Evolutionary conservation across 192 early-diverging fungal species (phyloP), one percentile per base, ranked within the genome.

Genomic region (Rhizophagus prolifer): DNA sequence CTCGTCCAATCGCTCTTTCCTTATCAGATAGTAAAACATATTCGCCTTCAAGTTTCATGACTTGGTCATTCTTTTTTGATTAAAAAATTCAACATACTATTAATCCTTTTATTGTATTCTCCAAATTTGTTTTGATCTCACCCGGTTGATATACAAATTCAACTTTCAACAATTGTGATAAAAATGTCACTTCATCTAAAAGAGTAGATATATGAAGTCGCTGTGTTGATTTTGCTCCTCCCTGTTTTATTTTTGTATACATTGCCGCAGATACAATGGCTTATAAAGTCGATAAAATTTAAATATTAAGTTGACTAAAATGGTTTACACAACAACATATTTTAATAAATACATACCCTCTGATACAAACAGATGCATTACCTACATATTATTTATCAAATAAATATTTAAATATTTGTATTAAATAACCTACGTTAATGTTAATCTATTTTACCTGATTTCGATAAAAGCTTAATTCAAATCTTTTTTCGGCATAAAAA

Each of bases 81-180:
- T 34, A 23, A 10, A 36, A 72, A 12, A 23, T 26, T 47, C 23
- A 23, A 69, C 23, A 21, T 73, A 84, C 85, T 23, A 76, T 80
- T 9, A 95, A 82, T 80, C 84, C 85, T 47, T 85, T 76, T 25
- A 95, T 74, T 0, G 93, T 93, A 31, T 82, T 80, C 25, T 85
- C 74, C 44, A 91, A 82, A 77, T 93, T 95, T 68, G 81, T 81
- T 36, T 91, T 81, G 9, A 95, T 81, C n/a, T 89, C 88, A 10
- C 91, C 89, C 31, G 90, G 89, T 36, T 87, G 89, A 80, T 92
- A 95, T 41, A 95, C 91, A 78, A 95, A 94, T 70, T 95, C 94
- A 4, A 86, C 78, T 81, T 93, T 94, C 31, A 95, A 82, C 34
- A 95, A 80, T 46, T 89, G 88, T 23, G 91, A 93, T 12, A 95